Conservation (phyloP, 306 rosid genomes). For the Hylodesmum podocarpum region DNA sequence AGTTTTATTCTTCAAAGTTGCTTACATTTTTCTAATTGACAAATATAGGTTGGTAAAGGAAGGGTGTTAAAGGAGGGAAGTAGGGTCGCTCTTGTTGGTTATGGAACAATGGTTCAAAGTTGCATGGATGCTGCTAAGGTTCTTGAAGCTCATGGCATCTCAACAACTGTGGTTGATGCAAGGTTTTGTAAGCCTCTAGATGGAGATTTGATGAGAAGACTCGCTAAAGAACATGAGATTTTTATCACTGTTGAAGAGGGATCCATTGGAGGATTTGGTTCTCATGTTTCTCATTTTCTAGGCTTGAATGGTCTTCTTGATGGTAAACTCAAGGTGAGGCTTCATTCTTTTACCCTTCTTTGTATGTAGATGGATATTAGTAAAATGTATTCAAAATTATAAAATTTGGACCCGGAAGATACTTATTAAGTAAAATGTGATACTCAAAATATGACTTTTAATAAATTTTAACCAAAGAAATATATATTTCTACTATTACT, state of each 20-base stretch:
- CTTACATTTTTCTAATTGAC: neutral
- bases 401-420: too few relatives aligned
- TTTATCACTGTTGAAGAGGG: conserved; percentile 74
- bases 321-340: conserved; percentile 59
- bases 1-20: neutral
- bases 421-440: too few relatives aligned
- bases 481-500: too few relatives aligned
- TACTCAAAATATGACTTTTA: too few relatives aligned
- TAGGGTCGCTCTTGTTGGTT: conserved; percentile 68
- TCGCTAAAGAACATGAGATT: conserved; percentile 57
- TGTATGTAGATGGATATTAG: neutral
- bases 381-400: too few relatives aligned
- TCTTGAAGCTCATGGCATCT: conserved; percentile 43
- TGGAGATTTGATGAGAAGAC: conserved; percentile 45
- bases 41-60: conserved; percentile 64
- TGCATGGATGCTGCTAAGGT: conserved; percentile 53
- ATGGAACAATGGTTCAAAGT: conserved; percentile 53
- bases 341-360: neutral
- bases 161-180: conserved; percentile 65
- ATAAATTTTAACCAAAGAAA: too few relatives aligned
- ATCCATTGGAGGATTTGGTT: conserved; percentile 68
- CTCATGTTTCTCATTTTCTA: conserved; percentile 71
- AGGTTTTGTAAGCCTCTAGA: conserved; percentile 73
- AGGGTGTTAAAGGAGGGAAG: conserved; percentile 54
- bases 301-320: conserved; percentile 56